Percentiles rank a stretch among this genome's conserved stretches.
phyloP scores from a whole-genome alignment of 1,139 yeast genomes.

The Geotrichum restrictum region DNA sequence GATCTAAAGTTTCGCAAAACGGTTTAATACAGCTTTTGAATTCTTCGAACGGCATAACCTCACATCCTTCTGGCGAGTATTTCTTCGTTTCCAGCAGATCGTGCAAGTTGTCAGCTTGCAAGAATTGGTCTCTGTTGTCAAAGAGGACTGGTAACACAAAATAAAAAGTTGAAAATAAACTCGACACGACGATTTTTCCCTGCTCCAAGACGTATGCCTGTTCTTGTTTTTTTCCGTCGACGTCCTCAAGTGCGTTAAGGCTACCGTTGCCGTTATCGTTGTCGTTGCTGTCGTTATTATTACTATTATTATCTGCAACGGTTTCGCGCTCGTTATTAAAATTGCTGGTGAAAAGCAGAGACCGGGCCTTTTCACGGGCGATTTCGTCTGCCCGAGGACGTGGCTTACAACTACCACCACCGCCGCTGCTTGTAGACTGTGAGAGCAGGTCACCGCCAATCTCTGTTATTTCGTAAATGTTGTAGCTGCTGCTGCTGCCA shows the following conservation, averaged over 20 bases:
- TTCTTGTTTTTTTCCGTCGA: background rate
- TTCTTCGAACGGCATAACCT: background rate
- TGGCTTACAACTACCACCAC: slow-evolving; percentile 11
- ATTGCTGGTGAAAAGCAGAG: slow-evolving; percentile 8
- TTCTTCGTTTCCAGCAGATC: slow-evolving; percentile 27
- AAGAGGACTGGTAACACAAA: slow-evolving; percentile 32
- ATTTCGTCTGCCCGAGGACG: slow-evolving; percentile 14
- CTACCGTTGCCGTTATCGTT: background rate
- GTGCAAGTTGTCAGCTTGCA: slow-evolving; percentile 36
- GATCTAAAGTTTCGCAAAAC: no score
- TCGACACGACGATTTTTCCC: slow-evolving; percentile 32
- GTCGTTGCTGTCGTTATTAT: background rate
- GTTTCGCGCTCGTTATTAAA: no score
- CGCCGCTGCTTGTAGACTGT: background rate
- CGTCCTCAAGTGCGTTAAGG: background rate
- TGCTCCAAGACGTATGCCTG: slow-evolving; percentile 25
- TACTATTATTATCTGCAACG: no score
- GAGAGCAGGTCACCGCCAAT: slow-evolving; percentile 11
- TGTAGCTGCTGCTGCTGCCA: background rate
- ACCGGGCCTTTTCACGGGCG: slow-evolving; percentile 9
- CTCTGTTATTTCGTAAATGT: slow-evolving; percentile 13
- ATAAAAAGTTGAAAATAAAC: slow-evolving; percentile 36
- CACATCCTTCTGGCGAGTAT: slow-evolving; percentile 2
- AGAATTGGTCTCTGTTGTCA: slow-evolving; percentile 25
- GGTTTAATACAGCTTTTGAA: slow-evolving; percentile 1